phyloP scores from a whole-genome alignment of 2,329 filamentous ascomycete genomes.

The Beauveria caledonica region DNA sequence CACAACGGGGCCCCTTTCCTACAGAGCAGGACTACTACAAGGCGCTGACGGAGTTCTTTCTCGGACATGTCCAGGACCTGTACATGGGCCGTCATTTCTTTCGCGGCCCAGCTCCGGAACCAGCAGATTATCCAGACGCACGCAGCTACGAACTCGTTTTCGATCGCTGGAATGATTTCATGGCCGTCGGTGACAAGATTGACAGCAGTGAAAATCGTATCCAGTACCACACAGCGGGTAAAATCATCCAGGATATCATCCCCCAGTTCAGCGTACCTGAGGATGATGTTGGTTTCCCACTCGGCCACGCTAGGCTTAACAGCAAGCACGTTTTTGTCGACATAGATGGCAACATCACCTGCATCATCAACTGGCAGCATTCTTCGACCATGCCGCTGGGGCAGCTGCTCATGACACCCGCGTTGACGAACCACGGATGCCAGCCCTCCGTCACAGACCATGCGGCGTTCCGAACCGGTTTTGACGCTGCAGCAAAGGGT shows the following conservation, averaged over 20 bases:
- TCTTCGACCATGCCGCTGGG: constrained; percentile 14
- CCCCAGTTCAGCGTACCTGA: not conserved
- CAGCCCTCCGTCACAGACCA: not conserved
- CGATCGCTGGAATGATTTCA: not conserved
- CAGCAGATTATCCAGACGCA: not conserved
- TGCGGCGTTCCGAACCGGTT: not conserved
- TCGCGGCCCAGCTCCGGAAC: not conserved
- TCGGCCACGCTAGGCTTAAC: constrained; percentile 24
- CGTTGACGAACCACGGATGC: not conserved
- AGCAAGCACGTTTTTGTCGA: constrained; percentile 28
- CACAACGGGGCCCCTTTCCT: not conserved
- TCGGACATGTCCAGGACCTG: not conserved
- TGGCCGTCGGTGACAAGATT: not conserved
- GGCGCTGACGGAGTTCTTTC: not conserved
- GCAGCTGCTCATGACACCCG: not conserved
- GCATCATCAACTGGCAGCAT: constrained; percentile 26
- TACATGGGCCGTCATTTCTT: not conserved
- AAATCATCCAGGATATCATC: not conserved
- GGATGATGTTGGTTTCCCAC: constrained; percentile 14
- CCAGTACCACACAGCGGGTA: not conserved
- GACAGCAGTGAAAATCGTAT: not conserved
- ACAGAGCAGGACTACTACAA: not conserved
- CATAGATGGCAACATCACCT: constrained; percentile 24
- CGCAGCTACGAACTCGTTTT: not conserved
- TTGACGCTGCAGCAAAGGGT: not conserved